phyloP scores from a whole-genome alignment of 345 rosid species.

The Stellera chamaejasme region DNA sequence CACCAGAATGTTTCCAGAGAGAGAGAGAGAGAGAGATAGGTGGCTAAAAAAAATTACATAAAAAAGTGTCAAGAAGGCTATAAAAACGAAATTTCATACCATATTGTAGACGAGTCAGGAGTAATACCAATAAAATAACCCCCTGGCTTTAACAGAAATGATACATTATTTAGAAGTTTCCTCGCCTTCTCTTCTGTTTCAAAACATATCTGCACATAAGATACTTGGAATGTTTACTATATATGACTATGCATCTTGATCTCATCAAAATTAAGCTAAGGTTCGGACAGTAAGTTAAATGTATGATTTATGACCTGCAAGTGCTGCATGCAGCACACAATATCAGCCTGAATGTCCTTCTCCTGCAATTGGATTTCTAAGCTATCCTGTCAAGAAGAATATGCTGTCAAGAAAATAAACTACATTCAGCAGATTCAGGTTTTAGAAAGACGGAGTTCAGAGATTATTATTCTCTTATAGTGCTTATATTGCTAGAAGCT shows the following conservation, averaged over 20 bases:
- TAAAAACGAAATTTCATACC: constrained; percentile 47
- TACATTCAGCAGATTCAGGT: constrained; percentile 1
- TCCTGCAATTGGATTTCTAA: constrained; percentile 52
- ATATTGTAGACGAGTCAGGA: constrained; percentile 97
- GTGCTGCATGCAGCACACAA: constrained; percentile 92
- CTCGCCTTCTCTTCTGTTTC: constrained; percentile 92
- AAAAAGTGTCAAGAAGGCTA: not conserved
- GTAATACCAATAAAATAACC: constrained; percentile 94
- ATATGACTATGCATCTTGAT: constrained; percentile 3
- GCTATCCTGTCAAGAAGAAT: constrained; percentile 42
- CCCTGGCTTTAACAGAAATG: constrained; percentile 83
- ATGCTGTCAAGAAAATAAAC: constrained; percentile 3
- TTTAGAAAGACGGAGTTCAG: not conserved
- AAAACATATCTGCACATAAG: constrained; percentile 60
- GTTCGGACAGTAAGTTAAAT: not conserved
- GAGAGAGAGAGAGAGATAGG: no score
- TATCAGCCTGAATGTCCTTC: constrained; percentile 53
- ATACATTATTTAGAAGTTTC: constrained; percentile 71
- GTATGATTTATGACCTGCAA: constrained; percentile 50
- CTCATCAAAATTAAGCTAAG: not conserved
- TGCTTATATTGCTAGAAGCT: not conserved
- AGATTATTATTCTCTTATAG: no score
- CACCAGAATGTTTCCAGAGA: no score
- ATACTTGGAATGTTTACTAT: not conserved
- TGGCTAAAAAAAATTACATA: constrained; percentile 5